phyloP scores from a whole-genome alignment of 2,329 filamentous ascomycete genomes.

The Pseudogymnoascus sp. region DNA sequence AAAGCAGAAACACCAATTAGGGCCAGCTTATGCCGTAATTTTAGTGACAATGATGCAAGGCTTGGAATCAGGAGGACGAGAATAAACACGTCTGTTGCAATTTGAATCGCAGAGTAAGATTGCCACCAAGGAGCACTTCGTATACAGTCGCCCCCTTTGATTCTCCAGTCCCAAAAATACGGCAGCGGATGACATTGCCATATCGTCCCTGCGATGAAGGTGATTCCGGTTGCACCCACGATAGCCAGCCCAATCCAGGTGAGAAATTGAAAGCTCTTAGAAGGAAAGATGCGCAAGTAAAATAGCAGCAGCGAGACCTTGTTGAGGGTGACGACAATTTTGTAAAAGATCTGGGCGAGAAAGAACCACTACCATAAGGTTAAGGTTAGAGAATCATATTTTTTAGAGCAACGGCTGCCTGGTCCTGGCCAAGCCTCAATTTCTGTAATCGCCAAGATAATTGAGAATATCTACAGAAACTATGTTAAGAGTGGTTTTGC shows the following conservation, averaged over 20 bases:
- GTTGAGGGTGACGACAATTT: slow-evolving; percentile 30
- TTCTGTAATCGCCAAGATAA: not conserved
- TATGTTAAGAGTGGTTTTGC: not conserved
- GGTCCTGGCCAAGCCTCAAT: not conserved
- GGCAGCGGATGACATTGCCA: slow-evolving; percentile 34
- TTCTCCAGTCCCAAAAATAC: slow-evolving; percentile 33
- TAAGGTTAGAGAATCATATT: not conserved
- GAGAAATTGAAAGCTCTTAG: slow-evolving; percentile 22
- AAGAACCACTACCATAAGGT: slow-evolving; percentile 23
- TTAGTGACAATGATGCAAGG: slow-evolving; percentile 28
- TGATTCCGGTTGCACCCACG: slow-evolving; percentile 24
- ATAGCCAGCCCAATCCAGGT: slow-evolving; percentile 30
- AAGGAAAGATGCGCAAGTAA: slow-evolving; percentile 35
- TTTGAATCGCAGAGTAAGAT: slow-evolving; percentile 35
- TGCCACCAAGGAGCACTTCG: slow-evolving; percentile 30
- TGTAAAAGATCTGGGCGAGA: slow-evolving; percentile 32
- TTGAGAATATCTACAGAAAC: not conserved
- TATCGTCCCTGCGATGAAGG: slow-evolving; percentile 28
- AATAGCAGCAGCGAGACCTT: slow-evolving; percentile 36
- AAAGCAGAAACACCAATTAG: slow-evolving; percentile 37
- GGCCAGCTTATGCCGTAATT: slow-evolving; percentile 36
- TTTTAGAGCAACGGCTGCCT: not conserved
- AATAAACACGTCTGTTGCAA: slow-evolving; percentile 36
- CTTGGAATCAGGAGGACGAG: slow-evolving; percentile 34
- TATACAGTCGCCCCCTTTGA: slow-evolving; percentile 33